These are phyloP conservation scores for Sinapis alba DNA, from an alignment of 441 rosid genomes.

Conservation along the genomic window DNA sequence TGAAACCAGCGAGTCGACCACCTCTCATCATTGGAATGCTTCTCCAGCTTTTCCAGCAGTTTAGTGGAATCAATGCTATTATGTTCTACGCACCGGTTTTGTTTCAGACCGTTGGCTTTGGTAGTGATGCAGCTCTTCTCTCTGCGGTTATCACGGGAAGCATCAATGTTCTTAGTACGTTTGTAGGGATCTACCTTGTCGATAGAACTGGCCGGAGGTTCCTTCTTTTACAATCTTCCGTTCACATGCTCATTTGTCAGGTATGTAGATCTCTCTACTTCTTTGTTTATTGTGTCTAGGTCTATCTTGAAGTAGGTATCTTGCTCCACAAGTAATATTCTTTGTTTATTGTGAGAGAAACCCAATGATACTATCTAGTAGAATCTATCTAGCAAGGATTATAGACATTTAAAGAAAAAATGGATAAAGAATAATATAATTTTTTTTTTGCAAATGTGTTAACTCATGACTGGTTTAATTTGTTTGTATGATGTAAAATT, in stretches of 20 bases:
- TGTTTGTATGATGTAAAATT: background rate
- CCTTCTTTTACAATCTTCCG: constrained; percentile 60
- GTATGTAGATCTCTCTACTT: background rate
- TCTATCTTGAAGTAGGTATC: background rate
- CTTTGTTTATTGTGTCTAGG: background rate
- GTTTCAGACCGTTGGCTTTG: constrained; percentile 73
- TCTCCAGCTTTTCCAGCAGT: constrained; percentile 36
- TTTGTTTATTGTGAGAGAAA: background rate
- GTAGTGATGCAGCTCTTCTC: constrained; percentile 52
- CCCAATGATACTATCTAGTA: background rate
- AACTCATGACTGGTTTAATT: background rate
- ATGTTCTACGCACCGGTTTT: constrained; percentile 78
- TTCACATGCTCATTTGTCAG: constrained; percentile 62
- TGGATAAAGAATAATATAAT: background rate
- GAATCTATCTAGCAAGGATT: background rate
- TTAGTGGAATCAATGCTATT: constrained; percentile 38
- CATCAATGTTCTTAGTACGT: constrained; percentile 58
- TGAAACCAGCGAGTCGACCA: constrained; percentile 43
- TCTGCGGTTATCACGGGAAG: constrained; percentile 61
- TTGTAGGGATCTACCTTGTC: constrained; percentile 53
- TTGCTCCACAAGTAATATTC: background rate
- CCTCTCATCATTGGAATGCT: constrained; percentile 34
- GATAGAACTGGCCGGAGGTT: constrained; percentile 52
- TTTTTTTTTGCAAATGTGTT: background rate
- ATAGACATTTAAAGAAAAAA: background rate